Evolutionary conservation across 2,329 filamentous ascomycete species (phyloP), one percentile per base, ranked within the genome.

Genomic region (Cladosporium sp.): DNA sequence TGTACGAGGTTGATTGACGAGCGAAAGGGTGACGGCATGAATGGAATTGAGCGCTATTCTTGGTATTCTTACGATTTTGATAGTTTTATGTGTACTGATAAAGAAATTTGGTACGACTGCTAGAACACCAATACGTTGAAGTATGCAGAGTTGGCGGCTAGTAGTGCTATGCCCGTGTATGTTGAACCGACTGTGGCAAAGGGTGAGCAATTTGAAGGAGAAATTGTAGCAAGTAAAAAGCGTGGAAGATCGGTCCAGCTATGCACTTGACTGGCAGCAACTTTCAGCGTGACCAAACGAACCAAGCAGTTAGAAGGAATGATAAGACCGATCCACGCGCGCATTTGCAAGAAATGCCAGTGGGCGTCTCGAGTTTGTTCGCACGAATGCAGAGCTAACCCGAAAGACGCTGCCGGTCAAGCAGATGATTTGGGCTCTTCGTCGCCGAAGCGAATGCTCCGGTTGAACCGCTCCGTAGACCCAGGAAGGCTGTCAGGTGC

Each of bases 371-470:
- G 14, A 16, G 3, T 37, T 37, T 5, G 37, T 18, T 44, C n/a
- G 40, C 40, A 21, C n/a, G 5, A 3, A 46, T 10, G 40, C 8
- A 3, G 8, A 46, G 8, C 40, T 8, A 5, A 23, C 7, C n/a
- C n/a, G 8, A 21, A 21, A 5, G 40, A 46, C n/a, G 40, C 18
- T 21, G 18, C 18, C 18, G 7, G n/a, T 46, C 3, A 23, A 11
- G 14, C n/a, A 46, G 40, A 46, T 12, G n/a, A 11, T 46, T 46
- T 46, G n/a, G 40, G 40, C 28, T 50, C 55, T 33, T 76, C 73
- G 56, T 75, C 74, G 23, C 66, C 67, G 49, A 76, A 76, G 12
- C 72, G 69, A 58, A 76, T 76, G 49, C 70, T 76, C 33, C 74
- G 69, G 50, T 75, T 70, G 67, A 69, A 71, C 6, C 64, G 61